A percentile compares a stretch with the other conserved stretches of the same genome.
These are phyloP conservation scores for Aspergillus uvarum DNA, from an alignment of 2,329 filamentous ascomycete species.

Conservation along the genomic window DNA sequence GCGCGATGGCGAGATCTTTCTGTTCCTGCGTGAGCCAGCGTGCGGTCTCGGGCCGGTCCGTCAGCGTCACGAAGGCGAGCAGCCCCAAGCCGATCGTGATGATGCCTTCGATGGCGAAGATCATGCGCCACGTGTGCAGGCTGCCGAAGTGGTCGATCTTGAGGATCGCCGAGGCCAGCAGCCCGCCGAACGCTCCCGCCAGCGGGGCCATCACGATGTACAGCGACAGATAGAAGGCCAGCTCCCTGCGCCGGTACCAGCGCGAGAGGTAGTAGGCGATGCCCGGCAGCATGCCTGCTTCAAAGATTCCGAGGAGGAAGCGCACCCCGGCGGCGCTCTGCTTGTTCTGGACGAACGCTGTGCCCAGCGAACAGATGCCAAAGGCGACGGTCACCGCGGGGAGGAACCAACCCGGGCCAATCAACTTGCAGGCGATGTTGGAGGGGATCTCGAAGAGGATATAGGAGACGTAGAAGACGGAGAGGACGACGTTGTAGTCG, in stretches of 20 bases:
- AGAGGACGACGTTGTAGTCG: constrained; percentile 69
- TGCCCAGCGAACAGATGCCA: constrained; percentile 63
- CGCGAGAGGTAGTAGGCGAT: constrained; percentile 71
- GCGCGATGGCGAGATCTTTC: constrained; percentile 64
- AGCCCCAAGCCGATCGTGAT: constrained; percentile 60
- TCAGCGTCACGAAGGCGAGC: constrained; percentile 63
- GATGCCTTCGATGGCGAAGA: constrained; percentile 70
- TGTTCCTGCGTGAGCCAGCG: constrained; percentile 65
- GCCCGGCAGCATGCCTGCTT: constrained; percentile 72
- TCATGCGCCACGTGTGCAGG: constrained; percentile 65
- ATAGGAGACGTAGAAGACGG: constrained; percentile 71
- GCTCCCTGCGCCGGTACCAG: constrained; percentile 69
- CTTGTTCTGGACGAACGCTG: constrained; percentile 62
- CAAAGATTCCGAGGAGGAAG: constrained; percentile 67
- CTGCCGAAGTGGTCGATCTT: constrained; percentile 59
- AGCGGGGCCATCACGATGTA: constrained; percentile 71
- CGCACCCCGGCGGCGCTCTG: constrained; percentile 59
- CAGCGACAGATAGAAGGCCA: constrained; percentile 65
- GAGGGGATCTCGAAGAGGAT: constrained; percentile 70
- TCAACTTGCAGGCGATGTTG: constrained; percentile 67
- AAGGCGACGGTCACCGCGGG: constrained; percentile 63
- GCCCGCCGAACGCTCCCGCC: constrained; percentile 69
- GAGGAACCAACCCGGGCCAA: constrained; percentile 72
- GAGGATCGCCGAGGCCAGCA: constrained; percentile 64
- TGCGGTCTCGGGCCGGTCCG: constrained; percentile 67